phyloP scores from a whole-genome alignment of 306 rosid species.

The Dalbergia cultrata region DNA sequence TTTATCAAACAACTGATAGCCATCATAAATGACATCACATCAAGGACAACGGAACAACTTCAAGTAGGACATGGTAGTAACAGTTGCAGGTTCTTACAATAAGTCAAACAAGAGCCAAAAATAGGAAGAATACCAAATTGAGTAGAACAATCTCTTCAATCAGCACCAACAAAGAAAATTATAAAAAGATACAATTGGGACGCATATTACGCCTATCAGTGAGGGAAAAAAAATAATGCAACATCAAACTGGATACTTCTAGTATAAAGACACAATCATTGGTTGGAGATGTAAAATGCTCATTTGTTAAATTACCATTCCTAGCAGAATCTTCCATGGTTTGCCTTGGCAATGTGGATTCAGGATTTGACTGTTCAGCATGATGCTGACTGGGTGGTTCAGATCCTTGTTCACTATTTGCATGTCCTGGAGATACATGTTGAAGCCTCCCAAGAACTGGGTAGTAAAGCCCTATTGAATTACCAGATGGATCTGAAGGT shows the following conservation, averaged over 20 bases:
- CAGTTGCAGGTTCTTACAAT: too few relatives aligned
- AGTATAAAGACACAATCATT: constrained; percentile 27
- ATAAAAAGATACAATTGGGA: constrained; percentile 8
- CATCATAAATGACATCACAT: too few relatives aligned
- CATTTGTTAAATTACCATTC: constrained; percentile 68
- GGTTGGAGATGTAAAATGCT: constrained; percentile 20
- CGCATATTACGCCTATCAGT: constrained; percentile 25
- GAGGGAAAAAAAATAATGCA: background rate
- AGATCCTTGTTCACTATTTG: constrained; percentile 66
- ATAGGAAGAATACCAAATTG: constrained; percentile 21
- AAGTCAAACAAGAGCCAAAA: constrained; percentile 29
- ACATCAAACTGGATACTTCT: constrained; percentile 37
- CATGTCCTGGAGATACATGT: constrained; percentile 69
- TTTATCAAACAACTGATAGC: too few relatives aligned
- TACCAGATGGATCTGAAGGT: constrained; percentile 79
- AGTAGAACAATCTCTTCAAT: constrained; percentile 27
- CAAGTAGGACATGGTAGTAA: too few relatives aligned
- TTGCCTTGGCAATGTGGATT: constrained; percentile 59
- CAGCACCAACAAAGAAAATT: constrained; percentile 14
- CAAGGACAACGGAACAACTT: too few relatives aligned
- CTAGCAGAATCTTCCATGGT: constrained; percentile 63
- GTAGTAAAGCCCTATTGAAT: constrained; percentile 80
- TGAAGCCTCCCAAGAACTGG: constrained; percentile 87
- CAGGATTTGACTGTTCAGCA: constrained; percentile 53
- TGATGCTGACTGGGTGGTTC: constrained; percentile 67